Evolutionary conservation across 805 yeast genomes (phyloP).

Genomic region (Saccharomycopsis babjevae): DNA sequence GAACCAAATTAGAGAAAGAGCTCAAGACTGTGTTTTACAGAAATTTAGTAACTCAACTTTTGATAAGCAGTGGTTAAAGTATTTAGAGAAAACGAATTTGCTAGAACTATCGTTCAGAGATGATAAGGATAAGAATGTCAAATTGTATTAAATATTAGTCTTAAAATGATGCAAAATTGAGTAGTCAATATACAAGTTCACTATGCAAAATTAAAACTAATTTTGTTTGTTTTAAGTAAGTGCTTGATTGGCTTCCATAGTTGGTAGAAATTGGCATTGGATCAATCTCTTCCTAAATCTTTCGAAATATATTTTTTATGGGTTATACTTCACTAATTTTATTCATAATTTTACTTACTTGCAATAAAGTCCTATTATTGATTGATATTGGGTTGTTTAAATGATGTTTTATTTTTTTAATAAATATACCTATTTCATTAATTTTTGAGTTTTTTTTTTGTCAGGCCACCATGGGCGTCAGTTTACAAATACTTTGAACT

Average conservation of each 20-base stretch:
- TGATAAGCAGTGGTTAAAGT: conserved; percentile 41
- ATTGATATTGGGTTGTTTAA: too few relatives aligned
- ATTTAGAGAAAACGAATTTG: conserved; percentile 14
- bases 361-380: too few relatives aligned
- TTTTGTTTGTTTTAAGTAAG: background rate
- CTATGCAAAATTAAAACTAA: background rate
- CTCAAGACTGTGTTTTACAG: conserved; percentile 32
- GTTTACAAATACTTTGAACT: background rate
- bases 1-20: conserved; percentile 35
- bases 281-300: too few relatives aligned
- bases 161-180: background rate
- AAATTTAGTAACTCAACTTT: conserved; percentile 58
- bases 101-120: conserved; percentile 7
- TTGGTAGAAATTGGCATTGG: too few relatives aligned
- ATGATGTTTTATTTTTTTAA: too few relatives aligned
- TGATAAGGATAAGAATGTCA: conserved; percentile 8
- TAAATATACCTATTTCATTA: too few relatives aligned
- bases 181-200: background rate
- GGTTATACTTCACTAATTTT: too few relatives aligned
- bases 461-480: too few relatives aligned
- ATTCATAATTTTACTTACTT: too few relatives aligned
- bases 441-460: too few relatives aligned
- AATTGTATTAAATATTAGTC: conserved; percentile 4
- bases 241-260: too few relatives aligned
- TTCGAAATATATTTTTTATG: too few relatives aligned